These are phyloP conservation scores for Sequoia sempervirens DNA, from an alignment of 75 land plant genomes.

Conservation along the genomic window DNA sequence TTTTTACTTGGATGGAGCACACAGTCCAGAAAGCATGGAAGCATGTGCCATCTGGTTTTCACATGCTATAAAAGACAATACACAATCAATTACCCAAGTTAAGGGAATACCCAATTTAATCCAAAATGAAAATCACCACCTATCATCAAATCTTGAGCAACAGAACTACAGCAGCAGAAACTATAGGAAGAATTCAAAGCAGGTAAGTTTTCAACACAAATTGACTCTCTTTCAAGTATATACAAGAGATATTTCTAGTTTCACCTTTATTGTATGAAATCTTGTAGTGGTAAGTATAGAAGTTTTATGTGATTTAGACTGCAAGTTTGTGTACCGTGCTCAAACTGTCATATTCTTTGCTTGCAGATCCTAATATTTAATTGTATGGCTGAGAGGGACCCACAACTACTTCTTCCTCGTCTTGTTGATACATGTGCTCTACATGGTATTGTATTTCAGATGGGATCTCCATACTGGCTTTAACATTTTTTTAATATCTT, in stretches of 20 bases:
- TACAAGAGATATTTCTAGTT: not conserved
- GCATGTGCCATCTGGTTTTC: conserved; percentile 93
- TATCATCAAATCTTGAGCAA: conserved; percentile 1
- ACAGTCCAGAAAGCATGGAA: conserved; percentile 99
- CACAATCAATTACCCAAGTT: not conserved
- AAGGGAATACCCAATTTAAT: not conserved
- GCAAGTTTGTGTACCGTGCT: not conserved
- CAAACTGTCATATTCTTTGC: not conserved
- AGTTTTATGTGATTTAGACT: not conserved
- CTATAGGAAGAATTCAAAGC: conserved; percentile 6
- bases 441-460: conserved; percentile 49
- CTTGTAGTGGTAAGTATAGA: not conserved
- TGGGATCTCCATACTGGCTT: not conserved
- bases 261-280: not conserved
- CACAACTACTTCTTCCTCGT: conserved; percentile 69
- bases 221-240: not conserved
- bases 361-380: conserved; percentile 86
- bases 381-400: conserved; percentile 96
- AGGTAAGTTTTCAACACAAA: not conserved
- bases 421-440: conserved; percentile 57
- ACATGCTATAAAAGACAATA: conserved; percentile 29
- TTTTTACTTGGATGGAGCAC: conserved; percentile 96
- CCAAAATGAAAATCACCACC: not conserved
- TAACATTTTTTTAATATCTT: not conserved
- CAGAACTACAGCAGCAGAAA: not conserved